These are phyloP conservation scores for Cytospora schulzeri DNA, from an alignment of 2,329 filamentous ascomycete species.

Conservation along the genomic window DNA sequence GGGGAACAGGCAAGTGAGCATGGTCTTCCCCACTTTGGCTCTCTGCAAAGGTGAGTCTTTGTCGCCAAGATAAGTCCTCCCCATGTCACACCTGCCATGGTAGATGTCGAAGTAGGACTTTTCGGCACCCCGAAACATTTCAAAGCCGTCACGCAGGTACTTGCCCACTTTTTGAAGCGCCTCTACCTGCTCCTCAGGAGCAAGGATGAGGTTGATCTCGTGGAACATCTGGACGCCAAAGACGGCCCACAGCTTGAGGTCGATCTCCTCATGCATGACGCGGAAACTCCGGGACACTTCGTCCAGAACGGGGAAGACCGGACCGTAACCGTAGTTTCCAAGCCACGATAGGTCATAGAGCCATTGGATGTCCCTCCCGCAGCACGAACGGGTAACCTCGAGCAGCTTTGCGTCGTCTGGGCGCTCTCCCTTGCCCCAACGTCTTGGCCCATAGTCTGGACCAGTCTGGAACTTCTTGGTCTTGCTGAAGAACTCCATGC, in stretches of 20 bases:
- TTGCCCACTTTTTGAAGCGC: not conserved
- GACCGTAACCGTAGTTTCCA: conserved; percentile 5
- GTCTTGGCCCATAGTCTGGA: conserved; percentile 1
- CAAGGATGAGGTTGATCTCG: not conserved
- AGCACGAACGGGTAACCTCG: not conserved
- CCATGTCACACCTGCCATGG: not conserved
- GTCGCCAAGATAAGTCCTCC: not conserved
- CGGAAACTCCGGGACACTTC: conserved; percentile 13
- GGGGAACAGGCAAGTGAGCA: conserved; percentile 8
- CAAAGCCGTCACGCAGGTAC: not conserved
- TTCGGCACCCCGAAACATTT: not conserved
- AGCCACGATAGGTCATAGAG: conserved; percentile 11
- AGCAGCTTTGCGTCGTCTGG: conserved; percentile 4
- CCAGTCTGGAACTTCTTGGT: not conserved
- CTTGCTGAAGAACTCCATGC: conserved; percentile 14
- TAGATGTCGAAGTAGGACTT: not conserved
- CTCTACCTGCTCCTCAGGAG: not conserved
- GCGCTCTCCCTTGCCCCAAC: not conserved
- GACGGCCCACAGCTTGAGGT: conserved; percentile 15
- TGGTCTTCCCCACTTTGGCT: not conserved
- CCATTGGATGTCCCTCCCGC: conserved; percentile 10
- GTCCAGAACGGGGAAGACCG: conserved; percentile 5
- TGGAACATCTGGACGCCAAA: conserved; percentile 14
- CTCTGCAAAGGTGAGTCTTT: not conserved
- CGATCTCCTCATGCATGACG: conserved; percentile 12